Percentiles rank a stretch among this genome's conserved stretches.
Conservation (phyloP, 106 monocot genomes). For the Phalaenopsis aphrodite region DNA sequence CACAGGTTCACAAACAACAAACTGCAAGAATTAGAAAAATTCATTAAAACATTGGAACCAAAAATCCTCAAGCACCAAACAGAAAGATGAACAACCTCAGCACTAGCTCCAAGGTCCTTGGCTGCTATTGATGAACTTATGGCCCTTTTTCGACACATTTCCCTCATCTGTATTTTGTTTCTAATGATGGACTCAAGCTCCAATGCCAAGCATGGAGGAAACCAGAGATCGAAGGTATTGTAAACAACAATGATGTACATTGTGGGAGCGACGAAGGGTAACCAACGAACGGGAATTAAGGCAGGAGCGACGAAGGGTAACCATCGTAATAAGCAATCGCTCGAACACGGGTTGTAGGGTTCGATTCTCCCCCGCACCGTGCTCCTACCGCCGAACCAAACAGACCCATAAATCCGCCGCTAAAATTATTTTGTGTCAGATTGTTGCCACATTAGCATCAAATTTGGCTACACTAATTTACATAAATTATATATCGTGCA, state of each 20-base stretch:
- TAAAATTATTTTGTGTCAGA: too few species aligned
- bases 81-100: neutral
- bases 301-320: neutral
- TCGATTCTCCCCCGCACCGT: too few species aligned
- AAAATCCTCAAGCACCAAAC: neutral
- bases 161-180: neutral
- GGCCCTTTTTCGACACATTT: neutral
- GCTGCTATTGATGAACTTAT: neutral
- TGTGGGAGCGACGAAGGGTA: neutral
- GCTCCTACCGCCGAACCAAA: too few species aligned
- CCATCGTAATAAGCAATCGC: too few species aligned
- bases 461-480: too few species aligned
- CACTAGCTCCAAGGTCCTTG: neutral
- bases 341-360: too few species aligned
- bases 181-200: constrained; percentile 17
- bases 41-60: neutral
- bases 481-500: too few species aligned
- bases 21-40: neutral
- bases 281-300: neutral
- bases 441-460: too few species aligned
- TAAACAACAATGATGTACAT: constrained; percentile 6
- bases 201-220: constrained; percentile 23
- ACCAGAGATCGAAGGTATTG: constrained; percentile 5
- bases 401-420: too few species aligned
- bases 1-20: neutral